Percentiles rank a stretch among this genome's conserved stretches.
Evolutionary conservation across 2,329 filamentous ascomycete genomes (phyloP).

Genomic region (Aureobasidium sp.): DNA sequence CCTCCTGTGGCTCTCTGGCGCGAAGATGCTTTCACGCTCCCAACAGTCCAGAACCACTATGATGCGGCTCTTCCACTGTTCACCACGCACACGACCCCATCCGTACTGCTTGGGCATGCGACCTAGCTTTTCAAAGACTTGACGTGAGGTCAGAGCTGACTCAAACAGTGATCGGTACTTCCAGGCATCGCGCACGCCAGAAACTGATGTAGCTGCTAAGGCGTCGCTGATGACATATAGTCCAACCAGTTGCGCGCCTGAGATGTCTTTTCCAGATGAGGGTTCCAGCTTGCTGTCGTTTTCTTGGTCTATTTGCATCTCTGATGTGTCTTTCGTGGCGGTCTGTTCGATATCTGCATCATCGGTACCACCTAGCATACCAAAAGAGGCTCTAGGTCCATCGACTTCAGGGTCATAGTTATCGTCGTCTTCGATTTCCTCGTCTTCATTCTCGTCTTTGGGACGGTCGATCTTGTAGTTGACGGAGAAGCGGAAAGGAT

Average conservation of each 20-base stretch:
- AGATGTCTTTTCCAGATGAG: conserved; percentile 32
- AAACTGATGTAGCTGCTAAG: conserved; percentile 65
- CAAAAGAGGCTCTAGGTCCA: conserved; percentile 15
- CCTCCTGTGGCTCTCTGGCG: conserved; percentile 61
- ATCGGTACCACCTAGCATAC: conserved; percentile 14
- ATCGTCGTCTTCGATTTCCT: conserved; percentile 31
- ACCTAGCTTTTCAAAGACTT: conserved; percentile 68
- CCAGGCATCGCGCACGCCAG: conserved; percentile 75
- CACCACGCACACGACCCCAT: conserved; percentile 74
- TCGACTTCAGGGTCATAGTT: conserved; percentile 28
- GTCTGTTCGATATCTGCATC: conserved; percentile 27
- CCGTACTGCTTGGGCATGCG: conserved; percentile 59
- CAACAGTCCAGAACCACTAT: conserved; percentile 60
- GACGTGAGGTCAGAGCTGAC: conserved; percentile 55
- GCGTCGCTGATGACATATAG: conserved; percentile 77
- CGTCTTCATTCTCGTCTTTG: conserved; percentile 19
- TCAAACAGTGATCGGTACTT: conserved; percentile 78
- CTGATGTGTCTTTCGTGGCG: background rate
- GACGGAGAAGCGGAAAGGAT: conserved; percentile 66
- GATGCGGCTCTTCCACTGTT: conserved; percentile 77
- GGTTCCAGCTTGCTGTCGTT: conserved; percentile 32
- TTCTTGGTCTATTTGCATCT: background rate
- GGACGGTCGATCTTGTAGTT: conserved; percentile 40
- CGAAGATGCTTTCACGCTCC: conserved; percentile 59
- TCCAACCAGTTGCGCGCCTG: conserved; percentile 63